Evolutionary conservation across 306 rosid genomes (phyloP), one percentile per base, ranked within the genome.

Genomic region (Crotalaria pallida): DNA sequence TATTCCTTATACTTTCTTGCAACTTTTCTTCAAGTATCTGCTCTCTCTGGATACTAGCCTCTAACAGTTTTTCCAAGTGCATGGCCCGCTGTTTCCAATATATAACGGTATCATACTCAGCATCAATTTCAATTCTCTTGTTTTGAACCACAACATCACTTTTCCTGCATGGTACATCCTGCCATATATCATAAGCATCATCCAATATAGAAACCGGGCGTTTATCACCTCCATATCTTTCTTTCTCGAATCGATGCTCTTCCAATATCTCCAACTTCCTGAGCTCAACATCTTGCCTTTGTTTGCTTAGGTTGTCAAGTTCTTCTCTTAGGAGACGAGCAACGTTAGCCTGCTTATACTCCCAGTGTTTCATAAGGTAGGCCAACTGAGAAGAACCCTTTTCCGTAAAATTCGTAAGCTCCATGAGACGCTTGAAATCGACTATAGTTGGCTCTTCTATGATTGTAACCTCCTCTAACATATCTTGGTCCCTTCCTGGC

Each of bases 131-230:
- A 45, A 94, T 73, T 24, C 88, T 83, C 85, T 87, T 89, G 61
- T 71, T 87, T 18, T 82, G 89, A 56, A 89, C 80, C 84, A 89
- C 83, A 33, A 82, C 75, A 63, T 84, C 86, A 44, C 69, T 85
- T 76, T 82, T 91, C 76, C 83, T 83, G 17, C 67, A 64, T 1
- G 87, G 88, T 47, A 81, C 68, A 68, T 86, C 96, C 23, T 80
- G 89, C 97, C 97, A 95, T 29, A 91, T 56, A n/a, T 95, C 90
- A 75, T 86, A 87, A 52, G 80, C 79, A 59, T 85, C 99, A 49
- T 95, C 99, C 61, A 91, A 68, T 41, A 95, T 91, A 15, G 99
- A 95, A 77, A 95, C 79, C 0, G 99, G 91, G 3, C 96, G 92
- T 22, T 91, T 95, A 44, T 89, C 90, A 1, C 85, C 87, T 0